Percentiles rank a stretch among this genome's conserved stretches.
Conservation (phyloP, 1,284 basidiomycete species). For the Blastosporella zonata region DNA sequence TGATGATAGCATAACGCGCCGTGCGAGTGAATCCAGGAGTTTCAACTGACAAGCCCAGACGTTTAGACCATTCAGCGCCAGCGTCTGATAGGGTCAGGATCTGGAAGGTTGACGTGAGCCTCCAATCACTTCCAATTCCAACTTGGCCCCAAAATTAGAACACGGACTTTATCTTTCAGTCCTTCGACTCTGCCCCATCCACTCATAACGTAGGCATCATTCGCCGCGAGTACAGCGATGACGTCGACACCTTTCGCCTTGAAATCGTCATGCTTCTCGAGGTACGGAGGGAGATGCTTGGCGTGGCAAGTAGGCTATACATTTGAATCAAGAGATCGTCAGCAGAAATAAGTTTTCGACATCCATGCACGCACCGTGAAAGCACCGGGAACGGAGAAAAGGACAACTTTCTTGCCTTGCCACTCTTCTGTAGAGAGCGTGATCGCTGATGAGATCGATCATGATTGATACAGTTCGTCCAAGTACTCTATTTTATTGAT, state of each 20-base stretch:
- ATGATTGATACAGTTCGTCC: constrained; percentile 3
- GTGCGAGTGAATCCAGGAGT: constrained; percentile 65
- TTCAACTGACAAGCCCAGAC: constrained; percentile 54
- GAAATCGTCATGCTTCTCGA: constrained; percentile 64
- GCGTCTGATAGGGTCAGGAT: constrained; percentile 68
- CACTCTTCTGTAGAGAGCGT: constrained; percentile 60
- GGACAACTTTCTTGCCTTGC: constrained; percentile 83
- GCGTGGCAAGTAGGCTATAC: constrained; percentile 69
- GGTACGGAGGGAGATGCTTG: constrained; percentile 70
- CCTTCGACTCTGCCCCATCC: constrained; percentile 72
- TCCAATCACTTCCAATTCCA: neutral
- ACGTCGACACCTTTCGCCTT: constrained; percentile 74
- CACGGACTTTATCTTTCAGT: constrained; percentile 65
- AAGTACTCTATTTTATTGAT: neutral
- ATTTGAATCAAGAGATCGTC: neutral
- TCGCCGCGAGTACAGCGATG: constrained; percentile 67
- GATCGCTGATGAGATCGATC: constrained; percentile 35
- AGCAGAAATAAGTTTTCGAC: neutral
- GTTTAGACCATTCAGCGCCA: constrained; percentile 60
- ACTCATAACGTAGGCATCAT: constrained; percentile 78
- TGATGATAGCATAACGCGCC: constrained; percentile 64
- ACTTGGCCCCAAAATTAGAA: neutral
- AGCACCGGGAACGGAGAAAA: constrained; percentile 77
- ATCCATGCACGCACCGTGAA: constrained; percentile 56
- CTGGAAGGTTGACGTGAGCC: constrained; percentile 29